Conservation (phyloP, 495 filamentous ascomycete species). For the Penicillium canescens region DNA sequence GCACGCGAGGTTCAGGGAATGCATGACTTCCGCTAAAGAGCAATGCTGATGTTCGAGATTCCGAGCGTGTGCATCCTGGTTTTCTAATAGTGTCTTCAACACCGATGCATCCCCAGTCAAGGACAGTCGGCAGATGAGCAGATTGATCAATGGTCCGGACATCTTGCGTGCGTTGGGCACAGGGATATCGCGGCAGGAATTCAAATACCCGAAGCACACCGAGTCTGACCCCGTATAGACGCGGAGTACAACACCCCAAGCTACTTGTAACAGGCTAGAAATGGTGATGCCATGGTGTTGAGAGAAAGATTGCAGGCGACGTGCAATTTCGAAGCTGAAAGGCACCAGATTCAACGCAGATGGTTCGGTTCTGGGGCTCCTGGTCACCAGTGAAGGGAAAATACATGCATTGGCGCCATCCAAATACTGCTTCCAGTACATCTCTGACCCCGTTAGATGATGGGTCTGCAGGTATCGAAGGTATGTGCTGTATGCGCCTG, state of each 20-base stretch:
- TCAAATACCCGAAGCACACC: slow-evolving; percentile 43
- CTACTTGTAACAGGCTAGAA: slow-evolving; percentile 36
- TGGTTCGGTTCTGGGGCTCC: background rate
- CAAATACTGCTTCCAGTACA: slow-evolving; percentile 16
- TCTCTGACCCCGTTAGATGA: background rate
- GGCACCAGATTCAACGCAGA: background rate
- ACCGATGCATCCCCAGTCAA: background rate
- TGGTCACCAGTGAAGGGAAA: background rate
- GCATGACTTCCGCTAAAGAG: slow-evolving; percentile 6
- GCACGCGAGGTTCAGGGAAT: background rate
- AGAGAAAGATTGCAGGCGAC: slow-evolving; percentile 18
- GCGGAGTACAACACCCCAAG: slow-evolving; percentile 45
- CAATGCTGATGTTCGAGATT: slow-evolving; percentile 3
- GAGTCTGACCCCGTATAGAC: slow-evolving; percentile 36
- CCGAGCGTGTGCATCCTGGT: background rate
- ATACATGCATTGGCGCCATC: slow-evolving; percentile 7
- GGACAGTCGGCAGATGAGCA: slow-evolving; percentile 28
- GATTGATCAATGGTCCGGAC: slow-evolving; percentile 42
- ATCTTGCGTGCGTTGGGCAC: slow-evolving; percentile 28
- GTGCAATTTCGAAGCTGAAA: background rate
- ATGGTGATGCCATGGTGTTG: slow-evolving; percentile 18
- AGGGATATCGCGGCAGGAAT: slow-evolving; percentile 32
- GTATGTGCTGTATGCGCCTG: slow-evolving; percentile 1
- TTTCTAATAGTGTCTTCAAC: background rate
- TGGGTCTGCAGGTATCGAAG: slow-evolving; percentile 3